These are phyloP conservation scores for Ogataea thermomethanolica DNA, from an alignment of 805 yeast species.

Conservation along the genomic window DNA sequence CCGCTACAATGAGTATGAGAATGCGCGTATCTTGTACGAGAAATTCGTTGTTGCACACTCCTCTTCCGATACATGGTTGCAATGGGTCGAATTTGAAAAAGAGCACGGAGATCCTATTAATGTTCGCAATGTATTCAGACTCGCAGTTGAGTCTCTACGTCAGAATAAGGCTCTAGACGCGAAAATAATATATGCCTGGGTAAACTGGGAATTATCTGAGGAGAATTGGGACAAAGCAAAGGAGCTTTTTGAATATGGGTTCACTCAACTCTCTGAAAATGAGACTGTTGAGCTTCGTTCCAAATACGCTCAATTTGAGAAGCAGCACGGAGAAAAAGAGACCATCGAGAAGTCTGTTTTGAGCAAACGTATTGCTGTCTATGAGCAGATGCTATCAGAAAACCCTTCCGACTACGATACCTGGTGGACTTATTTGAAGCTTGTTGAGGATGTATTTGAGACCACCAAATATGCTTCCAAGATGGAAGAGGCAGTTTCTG, in stretches of 20 bases:
- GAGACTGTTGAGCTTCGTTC: constrained; percentile 38
- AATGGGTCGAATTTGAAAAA: constrained; percentile 73
- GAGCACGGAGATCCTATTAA: constrained; percentile 42
- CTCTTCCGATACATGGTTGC: constrained; percentile 57
- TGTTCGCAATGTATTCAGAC: constrained; percentile 62
- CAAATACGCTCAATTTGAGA: constrained; percentile 57
- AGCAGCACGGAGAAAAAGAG: constrained; percentile 54
- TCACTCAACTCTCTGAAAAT: constrained; percentile 36
- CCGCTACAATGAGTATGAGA: constrained; percentile 50
- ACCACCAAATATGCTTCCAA: constrained; percentile 29
- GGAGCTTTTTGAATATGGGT: constrained; percentile 51
- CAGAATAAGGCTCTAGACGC: constrained; percentile 33
- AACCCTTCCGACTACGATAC: constrained; percentile 63
- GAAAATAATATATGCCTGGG: constrained; percentile 51
- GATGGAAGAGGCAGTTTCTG: constrained; percentile 43
- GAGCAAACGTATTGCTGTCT: constrained; percentile 51
- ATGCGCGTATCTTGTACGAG: constrained; percentile 56
- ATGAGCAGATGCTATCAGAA: constrained; percentile 44
- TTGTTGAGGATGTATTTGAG: constrained; percentile 39
- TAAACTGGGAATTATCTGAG: constrained; percentile 63
- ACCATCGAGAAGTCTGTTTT: constrained; percentile 52
- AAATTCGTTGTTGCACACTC: constrained; percentile 56
- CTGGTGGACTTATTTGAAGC: constrained; percentile 75
- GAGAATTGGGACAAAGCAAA: constrained; percentile 62
- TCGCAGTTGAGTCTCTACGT: constrained; percentile 56